phyloP scores from a whole-genome alignment of 106 monocot species.

The Dendrobium officinale region DNA sequence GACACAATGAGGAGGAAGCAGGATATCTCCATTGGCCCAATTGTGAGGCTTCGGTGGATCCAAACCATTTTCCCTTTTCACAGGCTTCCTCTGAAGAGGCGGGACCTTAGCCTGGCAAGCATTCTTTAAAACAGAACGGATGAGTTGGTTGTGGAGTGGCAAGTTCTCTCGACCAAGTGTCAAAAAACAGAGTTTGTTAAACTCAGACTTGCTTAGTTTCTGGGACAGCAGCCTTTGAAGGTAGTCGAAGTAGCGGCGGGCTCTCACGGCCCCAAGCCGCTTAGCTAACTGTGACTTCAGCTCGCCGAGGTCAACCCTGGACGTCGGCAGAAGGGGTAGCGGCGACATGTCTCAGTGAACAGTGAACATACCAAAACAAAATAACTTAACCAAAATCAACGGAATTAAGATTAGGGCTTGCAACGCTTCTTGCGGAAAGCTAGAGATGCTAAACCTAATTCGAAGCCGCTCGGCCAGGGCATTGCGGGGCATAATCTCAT shows the following conservation, averaged over 20 bases:
- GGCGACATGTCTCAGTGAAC: constrained; percentile 14
- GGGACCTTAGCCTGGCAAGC: constrained; percentile 34
- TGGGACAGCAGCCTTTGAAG: constrained; percentile 34
- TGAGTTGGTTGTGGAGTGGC: constrained; percentile 49
- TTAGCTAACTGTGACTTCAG: constrained; percentile 36
- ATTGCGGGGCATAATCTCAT: constrained; percentile 4
- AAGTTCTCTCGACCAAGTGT: constrained; percentile 46
- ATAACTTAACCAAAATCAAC: constrained; percentile 6
- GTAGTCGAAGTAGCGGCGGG: constrained; percentile 32
- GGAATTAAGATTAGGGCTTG: constrained; percentile 15
- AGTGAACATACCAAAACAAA: constrained; percentile 16
- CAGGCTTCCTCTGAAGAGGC: constrained; percentile 5
- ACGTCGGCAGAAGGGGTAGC: not conserved
- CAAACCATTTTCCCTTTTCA: constrained; percentile 4
- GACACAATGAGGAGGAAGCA: constrained; percentile 28
- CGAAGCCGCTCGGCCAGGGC: not conserved
- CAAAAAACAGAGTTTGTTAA: constrained; percentile 40
- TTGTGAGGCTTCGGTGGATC: not conserved
- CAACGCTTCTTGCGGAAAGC: constrained; percentile 7
- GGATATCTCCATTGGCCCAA: constrained; percentile 48
- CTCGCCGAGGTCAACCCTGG: constrained; percentile 39
- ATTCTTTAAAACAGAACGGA: constrained; percentile 46
- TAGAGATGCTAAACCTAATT: not conserved
- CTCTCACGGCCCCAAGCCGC: constrained; percentile 29
- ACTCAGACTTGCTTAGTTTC: constrained; percentile 45